A percentile compares a stretch with the other conserved stretches of the same genome.
phyloP scores from a whole-genome alignment of 768 basidiomycete genomes.

The Mycena filopes region DNA sequence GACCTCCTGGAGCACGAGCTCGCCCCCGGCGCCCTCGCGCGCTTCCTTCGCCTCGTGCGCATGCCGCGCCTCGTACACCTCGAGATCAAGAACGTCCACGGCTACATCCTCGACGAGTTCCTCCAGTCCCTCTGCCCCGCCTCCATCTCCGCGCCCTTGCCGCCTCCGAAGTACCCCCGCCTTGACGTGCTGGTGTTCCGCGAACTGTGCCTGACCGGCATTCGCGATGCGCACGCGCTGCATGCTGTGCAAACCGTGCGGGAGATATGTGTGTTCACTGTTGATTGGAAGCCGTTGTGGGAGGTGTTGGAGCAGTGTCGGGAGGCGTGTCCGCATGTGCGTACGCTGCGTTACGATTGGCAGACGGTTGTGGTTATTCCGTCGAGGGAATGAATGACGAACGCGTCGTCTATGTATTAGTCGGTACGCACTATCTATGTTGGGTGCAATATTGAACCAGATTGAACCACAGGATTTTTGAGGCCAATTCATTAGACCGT shows the following conservation, averaged over 20 bases:
- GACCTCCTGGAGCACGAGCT: neutral
- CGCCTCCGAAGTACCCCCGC: neutral
- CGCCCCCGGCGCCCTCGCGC: neutral
- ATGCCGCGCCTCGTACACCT: neutral
- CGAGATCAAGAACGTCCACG: neutral
- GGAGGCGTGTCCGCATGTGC: neutral
- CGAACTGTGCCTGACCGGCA: neutral
- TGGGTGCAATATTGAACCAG: too few species aligned
- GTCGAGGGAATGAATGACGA: too few species aligned
- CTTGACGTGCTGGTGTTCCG: neutral
- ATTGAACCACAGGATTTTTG: too few species aligned
- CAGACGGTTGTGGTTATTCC: too few species aligned
- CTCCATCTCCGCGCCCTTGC: too few species aligned
- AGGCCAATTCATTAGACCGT: too few species aligned
- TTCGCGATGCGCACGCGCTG: neutral
- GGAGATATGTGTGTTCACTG: neutral
- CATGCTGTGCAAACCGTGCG: neutral
- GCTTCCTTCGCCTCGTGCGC: conserved; percentile 1
- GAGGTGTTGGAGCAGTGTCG: neutral
- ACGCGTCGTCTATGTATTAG: too few species aligned
- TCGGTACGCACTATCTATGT: too few species aligned
- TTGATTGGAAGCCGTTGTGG: neutral
- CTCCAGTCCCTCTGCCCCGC: neutral
- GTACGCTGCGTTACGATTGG: neutral
- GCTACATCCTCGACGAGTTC: neutral